These are phyloP conservation scores for Trametes sp. DNA, from an alignment of 1,284 basidiomycete genomes.

Conservation along the genomic window DNA sequence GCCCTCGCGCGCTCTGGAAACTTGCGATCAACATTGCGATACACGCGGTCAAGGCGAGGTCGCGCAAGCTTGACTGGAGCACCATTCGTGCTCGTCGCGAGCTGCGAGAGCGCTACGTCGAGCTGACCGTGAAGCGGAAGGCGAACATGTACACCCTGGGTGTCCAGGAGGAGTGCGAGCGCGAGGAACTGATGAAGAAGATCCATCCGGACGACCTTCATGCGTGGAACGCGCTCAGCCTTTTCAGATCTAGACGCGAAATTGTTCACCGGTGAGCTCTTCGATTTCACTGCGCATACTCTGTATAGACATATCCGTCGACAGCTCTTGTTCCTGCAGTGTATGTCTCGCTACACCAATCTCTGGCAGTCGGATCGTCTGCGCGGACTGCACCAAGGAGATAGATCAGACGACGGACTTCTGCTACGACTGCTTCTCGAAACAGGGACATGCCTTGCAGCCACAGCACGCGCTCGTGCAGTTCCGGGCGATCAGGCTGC, in stretches of 20 bases:
- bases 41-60: background rate
- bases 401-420: background rate
- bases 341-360: background rate
- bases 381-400: background rate
- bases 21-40: conserved; percentile 7
- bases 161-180: conserved; percentile 6
- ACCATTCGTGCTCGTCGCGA: background rate
- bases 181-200: background rate
- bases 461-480: background rate
- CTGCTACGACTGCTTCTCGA: background rate
- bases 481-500: background rate
- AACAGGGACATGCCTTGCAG: background rate
- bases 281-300: too few species aligned
- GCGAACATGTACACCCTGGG: background rate
- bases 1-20: conserved; percentile 6
- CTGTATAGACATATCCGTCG: too few species aligned
- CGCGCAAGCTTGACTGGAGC: background rate
- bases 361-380: background rate
- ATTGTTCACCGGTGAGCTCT: background rate
- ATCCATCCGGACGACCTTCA: conserved; percentile 15
- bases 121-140: background rate
- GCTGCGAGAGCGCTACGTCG: conserved; percentile 3
- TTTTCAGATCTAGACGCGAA: background rate
- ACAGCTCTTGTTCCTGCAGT: background rate
- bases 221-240: conserved; percentile 1